phyloP scores from a whole-genome alignment of 2,329 filamentous ascomycete genomes.

The Aspergillaceae sp. region DNA sequence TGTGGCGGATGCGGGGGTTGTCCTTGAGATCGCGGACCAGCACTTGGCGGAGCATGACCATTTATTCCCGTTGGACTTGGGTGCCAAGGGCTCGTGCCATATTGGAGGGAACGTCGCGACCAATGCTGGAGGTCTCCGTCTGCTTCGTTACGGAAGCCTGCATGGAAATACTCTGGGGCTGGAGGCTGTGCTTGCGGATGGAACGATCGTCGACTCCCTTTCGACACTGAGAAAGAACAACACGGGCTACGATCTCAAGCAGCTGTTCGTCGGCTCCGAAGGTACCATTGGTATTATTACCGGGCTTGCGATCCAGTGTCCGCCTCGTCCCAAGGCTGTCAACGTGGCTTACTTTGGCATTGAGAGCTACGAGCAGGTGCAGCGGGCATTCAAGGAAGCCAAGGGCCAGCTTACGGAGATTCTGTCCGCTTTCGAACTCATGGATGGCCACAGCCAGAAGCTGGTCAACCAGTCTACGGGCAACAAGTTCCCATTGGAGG shows the following conservation, averaged over 20 bases:
- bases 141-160: slow-evolving; percentile 86
- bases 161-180: slow-evolving; percentile 89
- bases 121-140: slow-evolving; percentile 82
- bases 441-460: slow-evolving; percentile 77
- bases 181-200: slow-evolving; percentile 88
- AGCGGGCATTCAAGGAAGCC: slow-evolving; percentile 76
- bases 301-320: slow-evolving; percentile 78
- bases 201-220: slow-evolving; percentile 83
- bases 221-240: slow-evolving; percentile 93
- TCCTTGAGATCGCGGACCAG: slow-evolving; percentile 81
- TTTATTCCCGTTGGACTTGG: slow-evolving; percentile 94
- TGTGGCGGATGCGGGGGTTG: slow-evolving; percentile 82
- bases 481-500: slow-evolving; percentile 72
- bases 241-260: slow-evolving; percentile 94
- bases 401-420: slow-evolving; percentile 90
- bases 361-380: slow-evolving; percentile 81
- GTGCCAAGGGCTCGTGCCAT: slow-evolving; percentile 93
- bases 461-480: slow-evolving; percentile 67
- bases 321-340: slow-evolving; percentile 74
- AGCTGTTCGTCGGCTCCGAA: slow-evolving; percentile 91
- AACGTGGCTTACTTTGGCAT: slow-evolving; percentile 94
- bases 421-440: slow-evolving; percentile 92
- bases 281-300: slow-evolving; percentile 94
- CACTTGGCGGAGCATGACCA: slow-evolving; percentile 74
- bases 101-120: slow-evolving; percentile 94